Base-by-base conservation (phyloP, 1,284 basidiomycete species). In the Cryptococcus amylolentus region DNA sequence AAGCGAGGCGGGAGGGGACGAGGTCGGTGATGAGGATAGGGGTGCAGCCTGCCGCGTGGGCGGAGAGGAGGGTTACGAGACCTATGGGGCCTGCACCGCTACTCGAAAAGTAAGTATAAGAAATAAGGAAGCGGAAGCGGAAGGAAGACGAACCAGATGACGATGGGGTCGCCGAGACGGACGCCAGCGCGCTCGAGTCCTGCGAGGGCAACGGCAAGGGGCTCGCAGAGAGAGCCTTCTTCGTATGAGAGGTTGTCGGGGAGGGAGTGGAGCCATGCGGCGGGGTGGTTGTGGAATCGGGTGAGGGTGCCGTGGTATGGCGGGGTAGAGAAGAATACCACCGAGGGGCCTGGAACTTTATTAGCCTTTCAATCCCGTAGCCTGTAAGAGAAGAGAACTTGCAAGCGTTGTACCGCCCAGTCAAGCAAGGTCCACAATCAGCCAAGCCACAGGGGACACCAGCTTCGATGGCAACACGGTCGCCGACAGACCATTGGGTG, bases 21-120 rank as follows among this genome's bases (percentile, higher is more conserved):
- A 83, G 72, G 66, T 83, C 82, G 53, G 81, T 82, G 54, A 80
- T 77, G 52, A 81, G 80, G 61, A 83, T 81, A 5, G 82, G 81
- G 14, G 75, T 73, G 51, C 80, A 81, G 1, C 82, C 82, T 3
- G 81, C 79, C 9, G 82, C 82, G 37, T 72, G 75, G 10, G 78
- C 78, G 5, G 80, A 79, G 31, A 82, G 75, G 3, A 83, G 75
- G 23, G 80, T 79, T 44, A 83, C 77, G 46, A 82, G 75, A 16
- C 81, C 81, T 56, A 82, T 82, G 5, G 81, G 79, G 16, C 81
- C 81, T 20, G 78, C 77, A n/a, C 78, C 78, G 51, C 72, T 77
- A 60, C n/a, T 28, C 46, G 18, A 27, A 27, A 9, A 10, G 23
- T 18, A 10, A 55, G 26, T 27, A 35, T 10, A 35, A 6, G 1